phyloP scores from a whole-genome alignment of 1,284 basidiomycete genomes.

The Ustilago tritici region DNA sequence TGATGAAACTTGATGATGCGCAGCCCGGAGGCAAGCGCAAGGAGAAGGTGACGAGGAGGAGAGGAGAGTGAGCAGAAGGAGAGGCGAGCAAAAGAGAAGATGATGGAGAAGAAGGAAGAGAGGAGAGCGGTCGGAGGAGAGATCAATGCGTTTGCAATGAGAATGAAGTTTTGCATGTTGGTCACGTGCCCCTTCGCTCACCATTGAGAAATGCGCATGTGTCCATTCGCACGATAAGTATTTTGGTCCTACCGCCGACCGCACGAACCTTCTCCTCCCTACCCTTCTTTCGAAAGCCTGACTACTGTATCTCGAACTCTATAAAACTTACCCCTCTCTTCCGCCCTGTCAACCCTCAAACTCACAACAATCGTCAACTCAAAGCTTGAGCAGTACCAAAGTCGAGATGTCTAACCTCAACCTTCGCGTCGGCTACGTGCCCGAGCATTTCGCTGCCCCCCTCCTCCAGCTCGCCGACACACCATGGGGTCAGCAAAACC shows the following conservation, averaged over 20 bases:
- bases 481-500: conserved; percentile 58
- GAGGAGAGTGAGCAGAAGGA: too few relatives aligned
- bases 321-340: background rate
- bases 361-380: background rate
- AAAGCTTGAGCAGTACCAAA: background rate
- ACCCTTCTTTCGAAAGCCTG: background rate
- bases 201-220: too few relatives aligned
- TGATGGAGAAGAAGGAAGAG: too few relatives aligned
- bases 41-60: too few relatives aligned
- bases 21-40: too few relatives aligned
- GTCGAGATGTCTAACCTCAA: conserved; percentile 18
- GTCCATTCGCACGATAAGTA: too few relatives aligned
- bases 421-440: conserved; percentile 64
- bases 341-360: background rate
- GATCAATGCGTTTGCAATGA: too few relatives aligned
- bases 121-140: too few relatives aligned
- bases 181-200: too few relatives aligned
- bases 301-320: background rate
- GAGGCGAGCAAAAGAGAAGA: too few relatives aligned
- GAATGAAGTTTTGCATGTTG: too few relatives aligned
- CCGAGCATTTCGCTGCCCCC: conserved; percentile 66
- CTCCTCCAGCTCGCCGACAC: conserved; percentile 58
- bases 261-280: conserved; percentile 2
- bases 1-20: too few relatives aligned
- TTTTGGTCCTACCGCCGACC: background rate